Base-by-base conservation (phyloP, 1,139 yeast genomes). In the Protomyces arabidopsidicola region DNA sequence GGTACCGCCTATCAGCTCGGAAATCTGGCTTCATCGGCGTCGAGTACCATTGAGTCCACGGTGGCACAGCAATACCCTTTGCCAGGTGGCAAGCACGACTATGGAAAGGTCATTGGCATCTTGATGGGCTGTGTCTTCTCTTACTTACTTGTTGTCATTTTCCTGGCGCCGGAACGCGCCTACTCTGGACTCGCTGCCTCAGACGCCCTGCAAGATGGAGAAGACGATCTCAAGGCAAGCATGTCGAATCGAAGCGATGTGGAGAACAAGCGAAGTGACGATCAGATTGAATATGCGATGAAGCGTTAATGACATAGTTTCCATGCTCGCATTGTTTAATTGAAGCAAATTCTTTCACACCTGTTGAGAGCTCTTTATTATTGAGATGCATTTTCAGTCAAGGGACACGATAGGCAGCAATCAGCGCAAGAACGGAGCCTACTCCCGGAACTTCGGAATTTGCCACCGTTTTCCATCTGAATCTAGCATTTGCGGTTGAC, bases 1-100 rank as follows among this genome's bases (percentile, higher is more conserved):
- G 96, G 96, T 72, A 81, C 84, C 61, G 80, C 90, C 31, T 88
- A 88, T 72, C 96, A 88, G 75, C 80, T 88, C 70, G 96, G 96
- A 79, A 88, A 88, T 75, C 81, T 88, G 71, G 88, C 88, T 20
- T 85, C 91, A 3, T 85, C 91, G 55, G 95, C 95, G 1, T 84
- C 91, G 3, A 84, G 95, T 1, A 88, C 96, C 12, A 88, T 88
- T 69, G 95, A 88, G 75, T 78, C 90, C 20, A 84, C 86, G 9
- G 81, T 88, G 70, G 93, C 93, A 65, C 85, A 82, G 68, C 45
- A 35, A 10, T 42, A 24, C 54, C 38, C 48, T 20, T 34, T 56
- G 6, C 45, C 57, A 22, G 59, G 50, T 14, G 68, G 62, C 51
- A 55, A 54, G 22, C 63, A 60, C 50, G 77, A 84, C 69, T 84